A percentile compares a stretch with the other conserved stretches of the same genome.
phyloP scores from a whole-genome alignment of 2,329 filamentous ascomycete genomes.

The Colletotrichum lentis region DNA sequence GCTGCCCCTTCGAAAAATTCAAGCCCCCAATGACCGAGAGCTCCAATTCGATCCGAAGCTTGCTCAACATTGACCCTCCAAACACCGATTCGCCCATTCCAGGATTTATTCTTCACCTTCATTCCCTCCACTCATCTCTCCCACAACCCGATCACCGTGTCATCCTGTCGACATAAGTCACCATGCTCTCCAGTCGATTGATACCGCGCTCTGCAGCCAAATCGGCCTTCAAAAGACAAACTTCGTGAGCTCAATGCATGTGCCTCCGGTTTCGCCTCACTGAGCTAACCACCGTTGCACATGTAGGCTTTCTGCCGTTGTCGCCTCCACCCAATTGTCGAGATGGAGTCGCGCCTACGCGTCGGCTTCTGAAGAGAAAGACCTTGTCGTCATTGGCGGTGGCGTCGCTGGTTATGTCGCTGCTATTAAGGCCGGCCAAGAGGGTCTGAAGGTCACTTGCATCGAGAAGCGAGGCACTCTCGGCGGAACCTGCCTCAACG shows the following conservation, averaged over 20 bases:
- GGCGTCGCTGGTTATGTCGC: constrained; percentile 98
- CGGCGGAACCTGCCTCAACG: constrained; percentile 97
- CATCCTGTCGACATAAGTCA: constrained; percentile 44
- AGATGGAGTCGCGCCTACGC: constrained; percentile 68
- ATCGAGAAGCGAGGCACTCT: constrained; percentile 97
- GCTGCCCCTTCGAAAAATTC: constrained; percentile 18
- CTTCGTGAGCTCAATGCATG: constrained; percentile 55
- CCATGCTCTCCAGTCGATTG: constrained; percentile 69
- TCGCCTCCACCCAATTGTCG: constrained; percentile 53
- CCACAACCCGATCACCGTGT: constrained; percentile 43
- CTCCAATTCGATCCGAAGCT: constrained; percentile 17
- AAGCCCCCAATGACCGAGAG: constrained; percentile 15
- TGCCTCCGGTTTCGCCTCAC: constrained; percentile 28
- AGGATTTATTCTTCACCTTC: constrained; percentile 2
- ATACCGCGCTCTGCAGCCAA: constrained; percentile 66
- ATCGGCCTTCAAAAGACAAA: constrained; percentile 61
- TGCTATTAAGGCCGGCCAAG: constrained; percentile 98
- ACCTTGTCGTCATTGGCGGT: constrained; percentile 96
- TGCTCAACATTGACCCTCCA: constrained; percentile 6
- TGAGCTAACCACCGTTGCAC: constrained; percentile 20
- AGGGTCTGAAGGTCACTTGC: constrained; percentile 95
- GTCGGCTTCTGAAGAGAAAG: constrained; percentile 79
- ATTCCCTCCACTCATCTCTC: constrained; percentile 17
- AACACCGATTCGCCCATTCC: constrained; percentile 19
- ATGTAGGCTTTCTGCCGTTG: constrained; percentile 59